Conservation (phyloP, 1,139 yeast genomes). For the Lodderomyces oxycetoniae region DNA sequence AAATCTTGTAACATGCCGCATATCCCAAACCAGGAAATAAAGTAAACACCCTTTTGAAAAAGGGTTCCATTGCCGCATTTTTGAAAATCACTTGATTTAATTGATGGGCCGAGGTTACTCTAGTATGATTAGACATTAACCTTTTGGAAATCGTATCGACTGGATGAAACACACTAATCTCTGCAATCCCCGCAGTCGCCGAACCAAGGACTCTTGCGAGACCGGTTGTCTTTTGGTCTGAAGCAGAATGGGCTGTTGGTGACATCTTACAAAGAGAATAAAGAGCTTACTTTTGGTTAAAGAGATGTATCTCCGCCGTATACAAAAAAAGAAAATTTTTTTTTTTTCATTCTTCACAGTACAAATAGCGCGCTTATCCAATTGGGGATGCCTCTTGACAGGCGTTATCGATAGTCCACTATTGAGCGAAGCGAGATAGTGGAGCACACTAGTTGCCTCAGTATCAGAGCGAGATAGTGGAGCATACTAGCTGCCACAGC, state of each 20-base stretch:
- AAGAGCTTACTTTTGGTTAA: background rate
- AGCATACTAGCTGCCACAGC: too few species aligned
- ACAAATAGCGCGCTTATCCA: too few species aligned
- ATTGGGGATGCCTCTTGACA: too few species aligned
- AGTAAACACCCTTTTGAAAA: conserved; percentile 70
- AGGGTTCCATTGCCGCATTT: conserved; percentile 68
- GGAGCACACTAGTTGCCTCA: too few species aligned
- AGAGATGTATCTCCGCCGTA: conserved; percentile 1
- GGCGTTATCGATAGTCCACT: too few species aligned
- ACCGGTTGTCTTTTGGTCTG: conserved; percentile 85
- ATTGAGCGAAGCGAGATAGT: too few species aligned
- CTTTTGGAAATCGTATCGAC: conserved; percentile 98
- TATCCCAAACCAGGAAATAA: conserved; percentile 97
- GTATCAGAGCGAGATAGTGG: too few species aligned
- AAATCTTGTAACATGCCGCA: conserved; percentile 94
- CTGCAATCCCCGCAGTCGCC: conserved; percentile 96
- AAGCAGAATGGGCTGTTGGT: conserved; percentile 33
- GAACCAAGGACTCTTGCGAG: conserved; percentile 91
- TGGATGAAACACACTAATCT: conserved; percentile 96
- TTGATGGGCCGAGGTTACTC: conserved; percentile 55
- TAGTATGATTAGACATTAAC: conserved; percentile 91
- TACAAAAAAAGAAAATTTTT: conserved; percentile 3
- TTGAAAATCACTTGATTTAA: conserved; percentile 84
- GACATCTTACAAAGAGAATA: too few species aligned
- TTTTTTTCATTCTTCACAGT: background rate